These are phyloP conservation scores for Goffeauzyma gilvescens DNA, from an alignment of 768 basidiomycete genomes.

Conservation along the genomic window DNA sequence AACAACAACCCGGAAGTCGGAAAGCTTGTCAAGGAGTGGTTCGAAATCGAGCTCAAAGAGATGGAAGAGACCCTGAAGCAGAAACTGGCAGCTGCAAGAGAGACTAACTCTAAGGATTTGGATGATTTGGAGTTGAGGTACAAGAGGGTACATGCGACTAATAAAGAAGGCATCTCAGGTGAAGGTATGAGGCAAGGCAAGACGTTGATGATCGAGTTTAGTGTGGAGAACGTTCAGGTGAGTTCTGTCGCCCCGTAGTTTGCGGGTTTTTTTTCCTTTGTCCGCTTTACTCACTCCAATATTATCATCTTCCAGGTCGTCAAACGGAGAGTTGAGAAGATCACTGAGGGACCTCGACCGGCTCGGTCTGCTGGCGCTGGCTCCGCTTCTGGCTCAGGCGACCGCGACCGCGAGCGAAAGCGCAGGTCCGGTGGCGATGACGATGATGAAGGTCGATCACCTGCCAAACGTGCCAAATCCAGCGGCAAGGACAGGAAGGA, in stretches of 20 bases:
- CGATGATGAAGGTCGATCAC: conserved; percentile 10
- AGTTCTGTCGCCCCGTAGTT: no score
- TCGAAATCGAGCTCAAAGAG: conserved; percentile 49
- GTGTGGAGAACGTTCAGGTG: conserved; percentile 78
- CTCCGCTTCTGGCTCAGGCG: not conserved
- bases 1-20: conserved; percentile 65
- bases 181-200: conserved; percentile 34
- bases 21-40: conserved; percentile 57
- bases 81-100: conserved; percentile 19
- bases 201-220: conserved; percentile 77
- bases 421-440: conserved; percentile 19
- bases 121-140: conserved; percentile 39
- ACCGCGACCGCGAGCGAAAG: conserved; percentile 13
- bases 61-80: conserved; percentile 29
- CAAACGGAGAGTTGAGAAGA: conserved; percentile 45
- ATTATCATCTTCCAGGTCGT: conserved; percentile 36
- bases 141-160: conserved; percentile 45
- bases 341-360: conserved; percentile 17
- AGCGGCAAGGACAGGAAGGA: conserved; percentile 11
- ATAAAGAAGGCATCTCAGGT: conserved; percentile 30
- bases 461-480: conserved; percentile 12
- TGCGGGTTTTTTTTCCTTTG: not conserved
- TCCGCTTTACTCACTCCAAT: not conserved
- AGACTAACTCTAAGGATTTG: conserved; percentile 12
- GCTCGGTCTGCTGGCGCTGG: conserved; percentile 3